Evolutionary conservation across 2,329 filamentous ascomycete species (phyloP), one percentile per base, ranked within the genome.

Genomic region (Cladosporium velox): DNA sequence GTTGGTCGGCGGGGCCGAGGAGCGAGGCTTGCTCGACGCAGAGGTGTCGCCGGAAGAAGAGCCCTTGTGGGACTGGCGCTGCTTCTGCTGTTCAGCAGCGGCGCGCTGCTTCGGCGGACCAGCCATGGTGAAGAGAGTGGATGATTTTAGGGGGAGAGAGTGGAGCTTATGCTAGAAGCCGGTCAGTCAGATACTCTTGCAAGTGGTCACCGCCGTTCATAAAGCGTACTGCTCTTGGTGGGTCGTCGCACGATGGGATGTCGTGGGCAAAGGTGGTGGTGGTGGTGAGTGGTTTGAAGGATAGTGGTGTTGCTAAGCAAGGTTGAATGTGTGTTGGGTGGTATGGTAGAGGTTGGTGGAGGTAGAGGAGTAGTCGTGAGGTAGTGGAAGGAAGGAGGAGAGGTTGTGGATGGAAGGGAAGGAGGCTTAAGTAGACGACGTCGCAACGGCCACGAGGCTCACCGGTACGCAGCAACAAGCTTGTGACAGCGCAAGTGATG

Each of bases 71-170:
- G 64, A 30, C 30, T 26, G 28, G 21, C 26, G 51, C 41, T 62
- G 59, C 47, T 66, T 52, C 2, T 44, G 21, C 15, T 60, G 59
- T 72, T 79, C 72, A 24, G 70, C 67, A 64, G 76, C 69, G 12
- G 72, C 72, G 52, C 73, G 76, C 54, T 73, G 72, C 74, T 79
- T 80, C 1, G 71, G 55, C 54, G 79, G 72, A 49, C 76, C 77
- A 26, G 71, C 77, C 80, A 81, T 81, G 59, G 10, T 69, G 47
- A 47, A 38, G 55, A 44, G 32, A 18, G 15, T 10, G 32, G 32
- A 15, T 52, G 21, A 11, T 32, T n/a, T 28, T 54, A 14, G 11
- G 24, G 3, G 28, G 26, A n/a, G 32, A 34, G 32, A 11, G 34
- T 14, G 34, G 21, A 54, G 32, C 21, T 54, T 32, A 32, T 41